Base-by-base conservation (phyloP, 306 rosid species). In the Cucurbita maxima region DNA sequence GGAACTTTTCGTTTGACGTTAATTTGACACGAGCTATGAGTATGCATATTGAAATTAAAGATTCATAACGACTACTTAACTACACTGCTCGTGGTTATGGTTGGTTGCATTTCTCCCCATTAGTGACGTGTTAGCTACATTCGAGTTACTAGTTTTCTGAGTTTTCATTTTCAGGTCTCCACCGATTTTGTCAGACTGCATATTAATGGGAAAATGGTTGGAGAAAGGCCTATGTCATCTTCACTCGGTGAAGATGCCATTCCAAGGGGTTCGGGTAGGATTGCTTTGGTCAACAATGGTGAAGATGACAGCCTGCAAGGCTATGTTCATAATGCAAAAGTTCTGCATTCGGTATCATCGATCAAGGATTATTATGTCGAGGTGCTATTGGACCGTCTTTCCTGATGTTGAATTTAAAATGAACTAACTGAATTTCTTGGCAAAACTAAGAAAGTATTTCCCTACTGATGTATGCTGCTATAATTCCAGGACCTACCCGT, bases 401-500 rank as follows among this genome's bases (percentile, higher is more conserved):
- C 60, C 73, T 75, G 62, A 74, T 68, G 43, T 45, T 8, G 55
- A 25, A 12, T 69, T 69, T 22, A 14, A 14, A 12, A 47, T 25
- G 73, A 69, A 25, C 73, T 13, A 6, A 45, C 57, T 25, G 22
- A 47, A 25, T 69, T 48, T 69, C 58, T 22, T 69, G 62, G 51
- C 15, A 34, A 72, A 72, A 40, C 50, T 53, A 72, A 68, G 64
- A 72, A 76, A 15, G 36, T 36, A 40, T 76, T 78, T 60, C 52
- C 80, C 41, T 59, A 16, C 57, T 64, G 55, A 81, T 44, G 44
- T 77, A 47, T 78, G 66, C 78, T 78, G 72, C 41, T 81, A 44
- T 36, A 25, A 22, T 85, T 48, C 70, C 88, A 94, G 98, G 89
- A 90, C 81, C 87, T 81, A 59, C 97, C 98, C 73, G 58, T 87